Base-by-base conservation (phyloP, 2,329 filamentous ascomycete genomes). In the Sordariomycetes sp. region DNA sequence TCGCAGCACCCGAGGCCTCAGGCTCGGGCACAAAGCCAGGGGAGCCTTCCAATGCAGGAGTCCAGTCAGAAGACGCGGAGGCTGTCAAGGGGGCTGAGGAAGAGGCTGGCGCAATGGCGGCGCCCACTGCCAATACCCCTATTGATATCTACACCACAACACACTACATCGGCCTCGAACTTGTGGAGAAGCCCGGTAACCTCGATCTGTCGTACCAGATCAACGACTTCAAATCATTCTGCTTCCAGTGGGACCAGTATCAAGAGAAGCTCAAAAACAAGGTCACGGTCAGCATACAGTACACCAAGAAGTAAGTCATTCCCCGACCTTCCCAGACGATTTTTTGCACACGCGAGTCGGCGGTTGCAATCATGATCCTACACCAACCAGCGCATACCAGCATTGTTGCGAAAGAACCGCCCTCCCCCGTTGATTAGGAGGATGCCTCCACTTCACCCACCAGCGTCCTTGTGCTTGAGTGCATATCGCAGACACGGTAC, bases 81-180 rank as follows among this genome's bases (percentile, higher is more conserved):
- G 34, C 14, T 19, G 18, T 44, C 33, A 54, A 58, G 43, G 33
- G 41, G 21, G 54, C 61, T 32, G 47, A 53, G 5, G 51, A 51
- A 12, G 46, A 49, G 16, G 43, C 45, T 11, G 47, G 37, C 14
- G 34, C 21, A 21, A 12, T n/a, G 8, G 25, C 9, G 11, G 21
- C 10, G 7, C 11, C 10, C 8, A n/a, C 25, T 8, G 14, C 15
- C 12, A 17, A 9, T 17, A 8, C 28, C 17, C 8, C 26, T 6
- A 53, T 47, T 28, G 64, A 68, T 36, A 64, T 96, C 19, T 94
- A 85, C 54, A 96, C 90, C 0, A 87, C 86, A 17, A 95, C 88
- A 2, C 90, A 88, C 56, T 98, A 96, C 53, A 86, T 98, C 50
- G 92, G 92, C 23, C 69, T 96, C 31, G 82, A 90, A 47, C 62